Evolutionary conservation across 164 flowering plant genomes (phyloP), one percentile per base, ranked within the genome.

Genomic region (Euptelea pleiosperma): DNA sequence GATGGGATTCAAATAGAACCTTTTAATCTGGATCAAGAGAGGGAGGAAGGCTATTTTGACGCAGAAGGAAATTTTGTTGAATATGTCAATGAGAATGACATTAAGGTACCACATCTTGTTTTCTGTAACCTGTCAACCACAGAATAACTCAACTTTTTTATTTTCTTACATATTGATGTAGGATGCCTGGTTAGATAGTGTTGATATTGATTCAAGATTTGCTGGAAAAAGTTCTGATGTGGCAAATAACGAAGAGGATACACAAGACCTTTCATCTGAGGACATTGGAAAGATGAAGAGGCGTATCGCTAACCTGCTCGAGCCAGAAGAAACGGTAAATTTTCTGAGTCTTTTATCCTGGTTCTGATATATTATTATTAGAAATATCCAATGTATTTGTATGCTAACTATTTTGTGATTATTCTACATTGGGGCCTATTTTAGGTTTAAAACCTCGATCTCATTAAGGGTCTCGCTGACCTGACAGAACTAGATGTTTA

Each of bases 171-270:
- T 26, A 33, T 57, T 67, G 11, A 52, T 71, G 63, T 74, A 93
- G 97, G 99, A 93, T 77, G 92, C 97, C 39, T 93, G 99, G 99
- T 82, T 93, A 72, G 99, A 93, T 71, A 84, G 81, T 64, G 71
- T 85, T 67, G 92, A 78, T n/a, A 73, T 74, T 60, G 77, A 79
- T 61, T 42, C 77, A 58, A 75, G 46, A 31, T 74, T 63, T 73
- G 69, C 77, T 61, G 59, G 36, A 56, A 76, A 44, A 59, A 48
- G 8, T 5, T 52, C 64, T 49, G 29, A 6, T 33, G 45, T 40
- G 10, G 58, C 53, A 30, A 64, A 25, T 59, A 46, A 62, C 34
- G 79, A 73, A 36, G 92, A 73, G 30, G 79, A 81, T 10, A 44
- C 45, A 11, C 48, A 49, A 9, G 94, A 86, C 0, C 84, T 90